Base-by-base conservation (phyloP, 1,139 yeast species). In the Trichomonascaceae sp. region DNA sequence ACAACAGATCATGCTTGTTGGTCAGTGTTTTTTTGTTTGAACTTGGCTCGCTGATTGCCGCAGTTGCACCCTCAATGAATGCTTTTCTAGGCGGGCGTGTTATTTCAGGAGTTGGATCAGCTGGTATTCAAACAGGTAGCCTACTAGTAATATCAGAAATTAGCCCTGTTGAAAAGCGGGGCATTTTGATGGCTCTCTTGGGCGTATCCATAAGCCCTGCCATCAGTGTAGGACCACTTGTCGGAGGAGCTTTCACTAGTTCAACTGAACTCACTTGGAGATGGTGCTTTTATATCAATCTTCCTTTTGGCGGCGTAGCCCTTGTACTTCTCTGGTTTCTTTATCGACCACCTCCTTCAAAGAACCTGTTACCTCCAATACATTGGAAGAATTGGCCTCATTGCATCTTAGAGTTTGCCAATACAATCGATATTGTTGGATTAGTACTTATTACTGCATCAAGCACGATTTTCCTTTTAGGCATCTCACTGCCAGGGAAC, bases 221-320 rank as follows among this genome's bases (percentile, higher is more conserved):
- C 0, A 74, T 82, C 20, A 84, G 84, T 2, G 64, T 77, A 43
- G 91, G 90, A 1, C 91, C 91, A 0, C 72, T 84, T 52, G 64
- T 84, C 43, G 90, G 90, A 27, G 89, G 88, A 24, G 53, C 53
- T 2, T 78, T 83, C 60, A 74, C 85, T 1, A 36, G 41, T 13
- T 36, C 41, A 36, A 66, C 80, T 13, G 73, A 77, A 27, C 81
- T 80, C 1, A 72, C 81, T n/a, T 85, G 91, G 91, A 76, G 91
- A 64, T 85, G 91, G 90, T 81, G 87, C 60, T 85, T 85, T 66
- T 85, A 81, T 66, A 75, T 85, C 61, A 85, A 85, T 65, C 67
- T 85, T 53, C 88, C 90, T 2, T 70, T 83, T 44, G 86, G 86
- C 20, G 89, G 85, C 0, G 57, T 76, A 2, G 82, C 85, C 1